These are phyloP conservation scores for Albugo laibachii DNA, from an alignment of 352 stramenopile genomes.

Conservation along the genomic window DNA sequence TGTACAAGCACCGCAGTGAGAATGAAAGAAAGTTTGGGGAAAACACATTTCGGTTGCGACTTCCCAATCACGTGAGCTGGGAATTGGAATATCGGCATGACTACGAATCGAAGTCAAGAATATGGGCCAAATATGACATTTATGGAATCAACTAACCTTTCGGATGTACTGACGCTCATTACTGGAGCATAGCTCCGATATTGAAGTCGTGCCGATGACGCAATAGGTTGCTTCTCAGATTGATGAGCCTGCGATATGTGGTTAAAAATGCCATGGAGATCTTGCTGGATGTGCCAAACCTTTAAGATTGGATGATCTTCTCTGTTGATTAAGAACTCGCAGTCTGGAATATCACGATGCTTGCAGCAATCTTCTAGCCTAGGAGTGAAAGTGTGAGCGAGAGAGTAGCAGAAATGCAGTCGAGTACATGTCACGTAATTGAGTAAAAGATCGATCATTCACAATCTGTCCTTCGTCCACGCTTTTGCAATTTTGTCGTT, in stretches of 20 bases:
- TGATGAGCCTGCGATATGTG: conserved; percentile 92
- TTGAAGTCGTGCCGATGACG: conserved; percentile 57
- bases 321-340: conserved; percentile 99
- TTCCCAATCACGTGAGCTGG: conserved; percentile 92
- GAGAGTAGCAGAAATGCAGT: background rate
- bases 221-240: conserved; percentile 88
- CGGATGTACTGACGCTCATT: conserved; percentile 93
- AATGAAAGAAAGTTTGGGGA: conserved; percentile 79
- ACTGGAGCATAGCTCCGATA: conserved; percentile 93
- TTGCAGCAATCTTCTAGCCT: conserved; percentile 89
- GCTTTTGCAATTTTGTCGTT: conserved; percentile 43
- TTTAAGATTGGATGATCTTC: conserved; percentile 98
- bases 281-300: conserved; percentile 12
- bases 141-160: conserved; percentile 15
- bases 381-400: background rate
- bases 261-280: background rate
- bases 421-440: conserved; percentile 87
- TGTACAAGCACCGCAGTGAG: conserved; percentile 56
- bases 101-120: conserved; percentile 5
- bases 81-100: conserved; percentile 96
- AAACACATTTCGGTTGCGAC: conserved; percentile 82
- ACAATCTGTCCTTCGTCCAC: conserved; percentile 89
- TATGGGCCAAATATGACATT: background rate
- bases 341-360: conserved; percentile 89
- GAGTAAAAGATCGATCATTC: conserved; percentile 93